Base-by-base conservation (phyloP, 441 rosid genomes). In the Erodium chrysanthum region DNA sequence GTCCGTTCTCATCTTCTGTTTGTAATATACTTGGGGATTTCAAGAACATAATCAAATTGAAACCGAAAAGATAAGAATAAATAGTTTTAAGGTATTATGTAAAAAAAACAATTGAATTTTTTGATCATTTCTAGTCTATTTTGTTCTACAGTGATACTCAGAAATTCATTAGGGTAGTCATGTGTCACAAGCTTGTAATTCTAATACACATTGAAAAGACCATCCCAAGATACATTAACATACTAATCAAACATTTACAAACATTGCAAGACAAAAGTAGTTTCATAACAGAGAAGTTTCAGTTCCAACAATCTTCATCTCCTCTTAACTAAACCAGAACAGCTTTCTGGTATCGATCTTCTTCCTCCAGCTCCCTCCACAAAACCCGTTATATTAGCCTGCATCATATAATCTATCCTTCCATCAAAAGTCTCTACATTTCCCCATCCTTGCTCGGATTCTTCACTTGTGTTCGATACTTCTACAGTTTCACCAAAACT, bases 401-500 rank as follows among this genome's bases (percentile, higher is more conserved):
- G 68, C 21, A 88, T 81, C 77, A 88, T 71, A 12, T 73, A 60
- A 68, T 82, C 80, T 68, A 88, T 59, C 67, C 68, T 79, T 68
- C 82, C 70, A 5, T 31, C 48, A 60, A 15, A 68, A 68, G 63
- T 67, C 59, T 44, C 65, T 37, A 35, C 67, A 64, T 67, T 48
- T 33, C 46, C 77, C 15, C 68, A 65, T 62, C 69, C 72, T 18
- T 25, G 46, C 14, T 67, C 64, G 64, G 50, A 68, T 7, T 17
- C 66, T 27, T 64, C 37, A 54, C 58, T 33, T 15, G 71, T 27
- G 59, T 52, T 52, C 54, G 67, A 56, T 54, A 31, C 11, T 33
- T 58, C 74, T 40, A 37, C 64, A 33, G 40, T 64, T 50, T 52
- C 73, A 66, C 79, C 81, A 65, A 70, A 81, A 73, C 70, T 74